Conservation (phyloP, 2,329 filamentous ascomycete species). For the Phaeosphaeria sp. region DNA sequence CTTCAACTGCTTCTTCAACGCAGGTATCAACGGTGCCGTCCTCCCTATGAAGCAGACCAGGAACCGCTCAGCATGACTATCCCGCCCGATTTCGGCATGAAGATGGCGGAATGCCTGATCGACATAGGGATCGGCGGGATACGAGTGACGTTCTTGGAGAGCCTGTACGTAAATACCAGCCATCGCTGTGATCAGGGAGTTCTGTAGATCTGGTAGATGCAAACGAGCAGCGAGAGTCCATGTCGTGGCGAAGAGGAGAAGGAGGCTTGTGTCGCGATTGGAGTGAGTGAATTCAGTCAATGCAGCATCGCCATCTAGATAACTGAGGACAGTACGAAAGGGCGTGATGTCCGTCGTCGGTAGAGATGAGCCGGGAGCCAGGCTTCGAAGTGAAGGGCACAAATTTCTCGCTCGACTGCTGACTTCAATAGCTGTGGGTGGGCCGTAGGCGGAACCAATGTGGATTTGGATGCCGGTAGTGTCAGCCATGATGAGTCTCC, state of each 20-base stretch:
- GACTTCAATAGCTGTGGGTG: background rate
- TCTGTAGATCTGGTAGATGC: constrained; percentile 7
- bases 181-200: constrained; percentile 7
- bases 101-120: background rate
- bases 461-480: background rate
- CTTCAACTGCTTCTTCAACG: background rate
- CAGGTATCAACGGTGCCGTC: background rate
- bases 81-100: background rate
- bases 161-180: background rate
- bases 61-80: constrained; percentile 13
- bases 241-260: constrained; percentile 12
- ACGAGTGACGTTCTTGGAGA: background rate
- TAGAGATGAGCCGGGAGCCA: background rate
- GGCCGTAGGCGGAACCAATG: constrained; percentile 1
- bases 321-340: constrained; percentile 2
- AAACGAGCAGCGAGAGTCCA: constrained; percentile 13
- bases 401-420: constrained; percentile 2
- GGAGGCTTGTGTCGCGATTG: background rate
- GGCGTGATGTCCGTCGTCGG: background rate
- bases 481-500: background rate
- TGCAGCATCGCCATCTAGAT: constrained; percentile 2
- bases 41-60: constrained; percentile 11
- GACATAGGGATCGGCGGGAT: background rate
- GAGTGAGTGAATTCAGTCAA: background rate
- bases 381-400: background rate